A percentile compares a stretch with the other conserved stretches of the same genome.
These are phyloP conservation scores for Vanderwaltozyma yarrowii DNA, from an alignment of 805 yeast species.

Conservation along the genomic window DNA sequence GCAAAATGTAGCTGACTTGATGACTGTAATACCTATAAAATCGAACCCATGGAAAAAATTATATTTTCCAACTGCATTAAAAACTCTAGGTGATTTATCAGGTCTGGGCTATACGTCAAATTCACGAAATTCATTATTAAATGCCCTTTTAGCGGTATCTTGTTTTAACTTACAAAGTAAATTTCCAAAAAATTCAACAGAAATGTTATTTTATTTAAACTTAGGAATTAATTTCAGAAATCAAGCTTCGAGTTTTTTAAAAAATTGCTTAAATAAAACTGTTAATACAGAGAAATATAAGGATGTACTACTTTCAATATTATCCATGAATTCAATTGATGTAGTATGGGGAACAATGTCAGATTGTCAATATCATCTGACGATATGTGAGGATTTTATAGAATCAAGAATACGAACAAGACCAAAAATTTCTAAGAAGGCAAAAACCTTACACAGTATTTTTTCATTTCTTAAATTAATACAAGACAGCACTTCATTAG, in stretches of 20 bases:
- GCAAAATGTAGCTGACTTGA: conserved; percentile 65
- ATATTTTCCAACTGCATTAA: conserved; percentile 73
- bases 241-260: conserved; percentile 63
- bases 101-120: conserved; percentile 64
- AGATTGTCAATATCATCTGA: conserved; percentile 66
- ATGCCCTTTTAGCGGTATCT: conserved; percentile 70
- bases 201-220: conserved; percentile 60
- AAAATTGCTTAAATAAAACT: conserved; percentile 44
- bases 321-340: conserved; percentile 82
- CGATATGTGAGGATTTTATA: conserved; percentile 68
- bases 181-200: conserved; percentile 53
- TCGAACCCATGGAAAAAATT: conserved; percentile 83
- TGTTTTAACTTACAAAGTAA: conserved; percentile 74
- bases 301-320: conserved; percentile 70
- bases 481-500: conserved; percentile 56
- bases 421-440: conserved; percentile 62
- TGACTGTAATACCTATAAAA: conserved; percentile 61
- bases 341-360: conserved; percentile 88
- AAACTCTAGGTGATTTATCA: conserved; percentile 73
- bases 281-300: conserved; percentile 59
- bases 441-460: conserved; percentile 65
- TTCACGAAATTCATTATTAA: conserved; percentile 66
- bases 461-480: conserved; percentile 64
- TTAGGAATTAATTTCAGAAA: conserved; percentile 64
- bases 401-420: conserved; percentile 56